A percentile compares a stretch with the other conserved stretches of the same genome.
These are phyloP conservation scores for Debaryomyces singareniensis DNA, from an alignment of 1,139 yeast genomes.

Conservation along the genomic window DNA sequence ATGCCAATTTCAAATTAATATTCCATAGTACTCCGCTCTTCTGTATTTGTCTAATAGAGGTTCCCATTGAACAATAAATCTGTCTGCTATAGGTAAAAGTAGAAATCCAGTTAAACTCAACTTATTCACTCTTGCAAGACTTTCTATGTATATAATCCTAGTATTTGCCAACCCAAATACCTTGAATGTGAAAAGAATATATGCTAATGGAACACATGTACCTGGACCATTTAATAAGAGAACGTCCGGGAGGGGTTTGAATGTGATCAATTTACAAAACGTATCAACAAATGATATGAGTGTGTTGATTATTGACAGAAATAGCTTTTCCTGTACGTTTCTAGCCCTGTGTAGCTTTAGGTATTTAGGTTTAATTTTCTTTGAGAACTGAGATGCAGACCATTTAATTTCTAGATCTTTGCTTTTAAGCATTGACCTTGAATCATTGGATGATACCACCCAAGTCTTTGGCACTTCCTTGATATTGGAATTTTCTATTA, in stretches of 20 bases:
- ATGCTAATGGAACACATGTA: slow-evolving; percentile 74
- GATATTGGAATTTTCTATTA: slow-evolving; percentile 37
- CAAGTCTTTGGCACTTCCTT: slow-evolving; percentile 30
- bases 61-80: slow-evolving; percentile 92
- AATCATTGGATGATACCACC: slow-evolving; percentile 52
- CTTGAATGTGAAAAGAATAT: slow-evolving; percentile 50
- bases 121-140: slow-evolving; percentile 74
- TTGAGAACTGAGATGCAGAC: slow-evolving; percentile 10
- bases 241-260: slow-evolving; percentile 37
- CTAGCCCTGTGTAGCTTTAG: slow-evolving; percentile 66
- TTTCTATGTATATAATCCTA: slow-evolving; percentile 74
- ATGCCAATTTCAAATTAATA: slow-evolving; percentile 44
- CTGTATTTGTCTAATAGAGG: slow-evolving; percentile 46
- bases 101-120: slow-evolving; percentile 75
- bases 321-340: slow-evolving; percentile 58
- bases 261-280: slow-evolving; percentile 11
- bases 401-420: slow-evolving; percentile 28
- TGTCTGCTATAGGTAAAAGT: slow-evolving; percentile 61
- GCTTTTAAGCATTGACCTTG: slow-evolving; percentile 49
- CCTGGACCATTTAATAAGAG: slow-evolving; percentile 92
- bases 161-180: slow-evolving; percentile 47
- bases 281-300: slow-evolving; percentile 31
- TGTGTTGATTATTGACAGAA: slow-evolving; percentile 51
- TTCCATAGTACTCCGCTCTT: slow-evolving; percentile 71
- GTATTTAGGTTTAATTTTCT: slow-evolving; percentile 14